Evolutionary conservation across 2,329 filamentous ascomycete species (phyloP).

Genomic region (Helotiales sp.): DNA sequence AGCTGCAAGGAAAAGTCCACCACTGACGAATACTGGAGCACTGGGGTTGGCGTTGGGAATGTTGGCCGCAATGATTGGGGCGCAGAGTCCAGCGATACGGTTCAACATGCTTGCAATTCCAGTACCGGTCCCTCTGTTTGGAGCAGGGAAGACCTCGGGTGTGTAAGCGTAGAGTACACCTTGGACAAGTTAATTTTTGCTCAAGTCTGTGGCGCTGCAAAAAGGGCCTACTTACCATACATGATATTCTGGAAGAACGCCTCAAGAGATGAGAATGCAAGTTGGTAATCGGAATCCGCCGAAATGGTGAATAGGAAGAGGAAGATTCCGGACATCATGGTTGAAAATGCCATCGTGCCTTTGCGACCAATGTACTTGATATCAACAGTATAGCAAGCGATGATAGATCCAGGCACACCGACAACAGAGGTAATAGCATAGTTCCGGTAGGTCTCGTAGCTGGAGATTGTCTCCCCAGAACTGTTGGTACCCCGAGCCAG

Average conservation of each 20-base stretch:
- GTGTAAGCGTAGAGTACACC: slow-evolving; percentile 79
- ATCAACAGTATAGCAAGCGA: slow-evolving; percentile 75
- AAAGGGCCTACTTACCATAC: slow-evolving; percentile 51
- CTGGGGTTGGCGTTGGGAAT: slow-evolving; percentile 51
- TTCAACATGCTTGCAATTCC: slow-evolving; percentile 76
- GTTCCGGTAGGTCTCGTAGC: slow-evolving; percentile 70
- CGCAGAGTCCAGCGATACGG: slow-evolving; percentile 68
- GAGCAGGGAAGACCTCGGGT: slow-evolving; percentile 76
- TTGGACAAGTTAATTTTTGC: neutral
- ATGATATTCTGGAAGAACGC: slow-evolving; percentile 78
- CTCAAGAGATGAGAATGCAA: slow-evolving; percentile 70
- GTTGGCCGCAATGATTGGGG: slow-evolving; percentile 69
- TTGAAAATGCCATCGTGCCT: slow-evolving; percentile 72
- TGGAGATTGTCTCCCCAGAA: slow-evolving; percentile 45
- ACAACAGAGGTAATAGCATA: slow-evolving; percentile 80
- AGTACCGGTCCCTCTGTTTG: slow-evolving; percentile 72
- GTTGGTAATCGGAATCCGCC: slow-evolving; percentile 59
- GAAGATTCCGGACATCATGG: slow-evolving; percentile 70
- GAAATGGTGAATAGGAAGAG: slow-evolving; percentile 70
- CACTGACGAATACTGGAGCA: slow-evolving; percentile 62
- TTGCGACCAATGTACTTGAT: slow-evolving; percentile 70
- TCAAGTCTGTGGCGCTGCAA: neutral
- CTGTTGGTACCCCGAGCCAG: slow-evolving; percentile 61
- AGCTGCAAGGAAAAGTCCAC: slow-evolving; percentile 60
- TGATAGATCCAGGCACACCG: slow-evolving; percentile 76